These are phyloP conservation scores for Pythium grandisporangium DNA, from an alignment of 352 stramenopile species.

Conservation along the genomic window DNA sequence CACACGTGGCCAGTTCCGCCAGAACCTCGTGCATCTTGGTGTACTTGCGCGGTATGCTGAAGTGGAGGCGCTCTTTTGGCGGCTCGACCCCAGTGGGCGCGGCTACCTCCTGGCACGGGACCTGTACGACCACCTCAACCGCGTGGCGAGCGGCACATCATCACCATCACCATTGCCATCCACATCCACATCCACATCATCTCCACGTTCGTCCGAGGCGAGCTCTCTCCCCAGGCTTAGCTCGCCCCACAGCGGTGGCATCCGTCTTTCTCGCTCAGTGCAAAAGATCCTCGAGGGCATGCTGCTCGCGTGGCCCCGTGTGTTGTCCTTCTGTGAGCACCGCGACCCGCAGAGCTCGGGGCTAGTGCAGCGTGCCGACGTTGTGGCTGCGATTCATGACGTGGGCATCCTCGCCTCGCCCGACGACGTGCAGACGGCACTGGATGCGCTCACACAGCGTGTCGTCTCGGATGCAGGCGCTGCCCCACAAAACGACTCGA, in stretches of 20 bases:
- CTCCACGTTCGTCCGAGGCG: too few species aligned
- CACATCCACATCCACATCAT: too few species aligned
- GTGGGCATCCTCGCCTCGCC: conserved; percentile 48
- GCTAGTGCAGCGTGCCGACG: conserved; percentile 24
- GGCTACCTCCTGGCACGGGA: conserved; percentile 49
- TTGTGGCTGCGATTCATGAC: conserved; percentile 48
- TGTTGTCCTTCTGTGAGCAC: conserved; percentile 39
- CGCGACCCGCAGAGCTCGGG: conserved; percentile 32
- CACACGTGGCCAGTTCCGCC: conserved; percentile 58
- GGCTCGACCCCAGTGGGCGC: conserved; percentile 48
- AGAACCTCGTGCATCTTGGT: conserved; percentile 60
- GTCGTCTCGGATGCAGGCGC: conserved; percentile 5
- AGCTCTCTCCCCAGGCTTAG: conserved; percentile 25
- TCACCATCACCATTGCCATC: too few species aligned
- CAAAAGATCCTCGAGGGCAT: conserved; percentile 71
- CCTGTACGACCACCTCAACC: conserved; percentile 58
- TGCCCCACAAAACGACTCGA: conserved; percentile 7
- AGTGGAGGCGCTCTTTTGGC: conserved; percentile 67
- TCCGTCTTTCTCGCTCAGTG: conserved; percentile 30
- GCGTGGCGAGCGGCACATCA: conserved; percentile 5
- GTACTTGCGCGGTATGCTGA: conserved; percentile 54
- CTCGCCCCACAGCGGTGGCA: neutral
- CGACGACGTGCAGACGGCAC: conserved; percentile 41
- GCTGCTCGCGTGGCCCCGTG: conserved; percentile 26
- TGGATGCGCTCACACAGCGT: conserved; percentile 28